phyloP scores from a whole-genome alignment of 208 protist genomes.

The Crithidia thermophila region DNA sequence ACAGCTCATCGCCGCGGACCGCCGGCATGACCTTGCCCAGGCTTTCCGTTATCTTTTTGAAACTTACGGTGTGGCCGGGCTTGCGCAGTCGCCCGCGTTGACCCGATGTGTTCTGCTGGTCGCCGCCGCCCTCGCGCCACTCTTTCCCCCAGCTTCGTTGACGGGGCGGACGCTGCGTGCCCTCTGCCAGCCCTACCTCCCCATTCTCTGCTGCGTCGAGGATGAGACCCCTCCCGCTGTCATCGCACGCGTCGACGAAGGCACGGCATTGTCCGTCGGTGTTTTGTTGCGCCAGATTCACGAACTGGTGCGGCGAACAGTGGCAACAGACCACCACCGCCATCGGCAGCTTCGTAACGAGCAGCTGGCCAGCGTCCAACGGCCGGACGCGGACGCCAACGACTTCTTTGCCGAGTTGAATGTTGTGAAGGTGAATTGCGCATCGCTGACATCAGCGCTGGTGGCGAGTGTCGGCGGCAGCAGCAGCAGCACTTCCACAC shows the following conservation, averaged over 20 bases:
- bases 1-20: background rate
- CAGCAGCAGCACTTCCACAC: too few species aligned
- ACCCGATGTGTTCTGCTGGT: slow-evolving; percentile 1
- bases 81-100: slow-evolving; percentile 14
- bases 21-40: background rate
- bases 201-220: background rate
- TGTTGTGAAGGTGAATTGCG: background rate
- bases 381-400: slow-evolving; percentile 1
- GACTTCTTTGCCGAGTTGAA: slow-evolving; percentile 16
- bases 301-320: background rate
- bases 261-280: background rate
- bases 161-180: background rate
- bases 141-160: background rate
- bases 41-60: slow-evolving; percentile 16
- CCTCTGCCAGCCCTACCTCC: background rate
- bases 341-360: background rate
- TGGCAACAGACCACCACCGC: background rate
- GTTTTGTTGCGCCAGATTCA: background rate
- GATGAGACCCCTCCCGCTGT: background rate
- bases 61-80: background rate
- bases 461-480: background rate
- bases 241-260: background rate
- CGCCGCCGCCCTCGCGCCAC: background rate
- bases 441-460: background rate
- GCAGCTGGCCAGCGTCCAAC: background rate